Conservation (phyloP, 148 eudicot genomes). For the Amaranthus palmeri region DNA sequence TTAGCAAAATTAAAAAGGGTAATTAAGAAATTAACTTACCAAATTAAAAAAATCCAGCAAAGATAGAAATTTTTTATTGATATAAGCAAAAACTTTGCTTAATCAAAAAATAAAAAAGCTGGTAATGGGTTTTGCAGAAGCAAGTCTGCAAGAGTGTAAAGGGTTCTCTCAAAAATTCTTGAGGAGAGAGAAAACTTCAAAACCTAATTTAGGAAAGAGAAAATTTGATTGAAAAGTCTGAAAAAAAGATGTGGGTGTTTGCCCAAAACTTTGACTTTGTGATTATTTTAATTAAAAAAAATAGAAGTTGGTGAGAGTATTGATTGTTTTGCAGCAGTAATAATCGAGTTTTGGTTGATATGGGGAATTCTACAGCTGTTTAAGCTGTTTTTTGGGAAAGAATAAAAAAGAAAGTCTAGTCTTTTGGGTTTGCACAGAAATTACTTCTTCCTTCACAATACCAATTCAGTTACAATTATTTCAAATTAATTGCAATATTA, state of each 20-base stretch:
- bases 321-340: conserved; percentile 1
- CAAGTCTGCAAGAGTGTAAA: conserved; percentile 5
- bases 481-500: too few relatives aligned
- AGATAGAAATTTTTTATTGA: conserved; percentile 15
- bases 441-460: too few relatives aligned
- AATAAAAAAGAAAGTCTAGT: too few relatives aligned
- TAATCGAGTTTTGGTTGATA: conserved; percentile 9
- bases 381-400: too few relatives aligned
- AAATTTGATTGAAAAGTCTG: conserved; percentile 1
- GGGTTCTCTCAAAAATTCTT: conserved; percentile 16
- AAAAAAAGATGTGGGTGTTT: conserved; percentile 6
- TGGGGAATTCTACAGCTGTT: too few relatives aligned
- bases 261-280: conserved; percentile 32
- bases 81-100: conserved; percentile 5
- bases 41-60: conserved; percentile 18
- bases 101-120: background rate
- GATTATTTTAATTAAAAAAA: background rate
- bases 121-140: conserved; percentile 15
- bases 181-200: conserved; percentile 22
- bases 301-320: conserved; percentile 3
- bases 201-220: conserved; percentile 3
- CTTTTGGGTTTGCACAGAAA: too few relatives aligned
- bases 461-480: too few relatives aligned
- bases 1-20: conserved; percentile 19
- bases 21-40: conserved; percentile 26